Conservation (phyloP, 306 rosid species). For the Glycine latifolia region DNA sequence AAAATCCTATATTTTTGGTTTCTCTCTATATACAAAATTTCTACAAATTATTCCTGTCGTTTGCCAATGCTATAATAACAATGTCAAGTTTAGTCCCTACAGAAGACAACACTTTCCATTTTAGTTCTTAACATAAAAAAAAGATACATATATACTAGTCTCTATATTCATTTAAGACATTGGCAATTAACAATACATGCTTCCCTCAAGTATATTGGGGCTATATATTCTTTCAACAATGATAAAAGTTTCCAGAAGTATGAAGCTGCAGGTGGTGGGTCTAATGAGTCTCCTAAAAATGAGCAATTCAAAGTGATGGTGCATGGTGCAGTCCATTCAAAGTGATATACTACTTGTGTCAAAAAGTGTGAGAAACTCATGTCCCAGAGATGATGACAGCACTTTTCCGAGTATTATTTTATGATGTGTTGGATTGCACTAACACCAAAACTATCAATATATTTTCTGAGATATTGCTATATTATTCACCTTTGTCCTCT, state of each 20-base stretch:
- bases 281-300: slow-evolving; percentile 18
- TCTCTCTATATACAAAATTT: background rate
- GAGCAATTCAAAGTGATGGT: slow-evolving; percentile 36
- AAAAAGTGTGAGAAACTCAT: slow-evolving; percentile 24
- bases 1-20: background rate
- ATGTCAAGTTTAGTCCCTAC: background rate
- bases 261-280: slow-evolving; percentile 29
- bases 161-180: background rate
- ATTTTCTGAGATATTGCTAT: background rate
- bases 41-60: background rate
- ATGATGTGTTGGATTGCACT: background rate
- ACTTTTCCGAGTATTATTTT: slow-evolving; percentile 25
- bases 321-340: slow-evolving; percentile 26
- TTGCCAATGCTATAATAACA: background rate
- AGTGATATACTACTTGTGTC: slow-evolving; percentile 22
- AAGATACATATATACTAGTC: background rate
- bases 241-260: slow-evolving; percentile 33
- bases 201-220: slow-evolving; percentile 4
- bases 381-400: slow-evolving; percentile 6
- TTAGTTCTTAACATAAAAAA: background rate
- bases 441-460: background rate
- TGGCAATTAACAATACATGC: background rate
- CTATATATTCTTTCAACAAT: slow-evolving; percentile 18
- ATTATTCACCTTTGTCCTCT: background rate
- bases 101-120: background rate